These are phyloP conservation scores for Dothiorella sarmentorum DNA, from an alignment of 2,329 filamentous ascomycete genomes.

Conservation along the genomic window DNA sequence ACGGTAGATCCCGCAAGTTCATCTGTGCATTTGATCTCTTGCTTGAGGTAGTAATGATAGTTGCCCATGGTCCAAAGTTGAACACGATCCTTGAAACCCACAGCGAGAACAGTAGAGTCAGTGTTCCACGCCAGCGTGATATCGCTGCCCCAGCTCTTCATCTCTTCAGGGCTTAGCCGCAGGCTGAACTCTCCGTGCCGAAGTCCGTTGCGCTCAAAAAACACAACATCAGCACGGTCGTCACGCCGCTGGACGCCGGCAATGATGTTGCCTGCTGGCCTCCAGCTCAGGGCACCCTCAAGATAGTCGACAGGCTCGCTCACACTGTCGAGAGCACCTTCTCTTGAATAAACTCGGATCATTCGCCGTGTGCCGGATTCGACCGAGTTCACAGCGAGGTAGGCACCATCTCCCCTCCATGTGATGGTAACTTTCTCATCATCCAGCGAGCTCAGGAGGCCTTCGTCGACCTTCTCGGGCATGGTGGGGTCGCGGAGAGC, in stretches of 20 bases:
- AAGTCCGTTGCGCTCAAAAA: constrained; percentile 96
- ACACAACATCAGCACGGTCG: constrained; percentile 74
- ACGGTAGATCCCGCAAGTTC: constrained; percentile 21
- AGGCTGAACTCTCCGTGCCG: constrained; percentile 94
- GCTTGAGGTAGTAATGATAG: constrained; percentile 97
- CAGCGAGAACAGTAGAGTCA: constrained; percentile 85
- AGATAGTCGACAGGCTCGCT: constrained; percentile 92
- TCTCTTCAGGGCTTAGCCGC: constrained; percentile 59
- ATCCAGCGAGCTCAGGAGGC: constrained; percentile 70
- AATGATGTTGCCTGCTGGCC: constrained; percentile 84
- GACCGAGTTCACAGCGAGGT: constrained; percentile 80
- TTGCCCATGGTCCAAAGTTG: constrained; percentile 97
- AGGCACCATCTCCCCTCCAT: constrained; percentile 94
- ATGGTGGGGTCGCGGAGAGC: constrained; percentile 91
- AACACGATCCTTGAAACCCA: constrained; percentile 69
- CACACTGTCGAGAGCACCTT: constrained; percentile 86
- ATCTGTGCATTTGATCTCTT: constrained; percentile 59
- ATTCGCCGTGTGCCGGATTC: constrained; percentile 67
- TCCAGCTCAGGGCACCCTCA: constrained; percentile 85
- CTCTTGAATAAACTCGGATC: constrained; percentile 85
- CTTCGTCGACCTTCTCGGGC: constrained; percentile 86
- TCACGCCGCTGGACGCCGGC: constrained; percentile 75
- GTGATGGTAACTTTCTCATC: constrained; percentile 70
- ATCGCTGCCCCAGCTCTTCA: constrained; percentile 52
- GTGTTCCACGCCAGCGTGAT: constrained; percentile 81